These are phyloP conservation scores for Fusarium sp. DNA, from an alignment of 2,329 filamentous ascomycete species.

Conservation along the genomic window DNA sequence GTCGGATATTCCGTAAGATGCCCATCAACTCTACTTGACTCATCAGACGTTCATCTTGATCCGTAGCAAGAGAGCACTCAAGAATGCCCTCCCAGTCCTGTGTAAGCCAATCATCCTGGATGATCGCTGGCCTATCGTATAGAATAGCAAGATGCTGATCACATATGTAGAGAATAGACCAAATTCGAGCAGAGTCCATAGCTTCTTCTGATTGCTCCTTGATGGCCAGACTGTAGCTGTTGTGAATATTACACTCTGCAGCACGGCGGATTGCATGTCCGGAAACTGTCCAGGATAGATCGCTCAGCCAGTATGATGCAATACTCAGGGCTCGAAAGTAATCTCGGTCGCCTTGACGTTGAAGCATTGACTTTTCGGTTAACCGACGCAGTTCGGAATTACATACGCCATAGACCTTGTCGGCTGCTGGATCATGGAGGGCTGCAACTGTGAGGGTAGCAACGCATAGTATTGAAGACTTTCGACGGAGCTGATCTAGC, in stretches of 20 bases:
- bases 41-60: conserved; percentile 69
- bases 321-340: conserved; percentile 72
- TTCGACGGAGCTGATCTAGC: conserved; percentile 66
- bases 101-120: conserved; percentile 70
- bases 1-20: conserved; percentile 68
- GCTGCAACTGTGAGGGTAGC: conserved; percentile 71
- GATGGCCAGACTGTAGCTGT: conserved; percentile 58
- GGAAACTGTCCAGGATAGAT: conserved; percentile 73
- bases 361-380: conserved; percentile 62
- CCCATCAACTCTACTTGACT: conserved; percentile 72
- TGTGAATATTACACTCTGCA: conserved; percentile 63
- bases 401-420: conserved; percentile 61
- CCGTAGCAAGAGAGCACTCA: conserved; percentile 63
- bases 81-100: conserved; percentile 71
- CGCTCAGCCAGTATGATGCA: conserved; percentile 72
- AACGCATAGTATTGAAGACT: conserved; percentile 68
- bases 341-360: conserved; percentile 58
- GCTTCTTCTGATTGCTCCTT: conserved; percentile 59
- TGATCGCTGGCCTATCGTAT: conserved; percentile 71
- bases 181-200: conserved; percentile 69
- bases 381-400: conserved; percentile 69
- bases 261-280: conserved; percentile 67
- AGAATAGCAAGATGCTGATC: conserved; percentile 74
- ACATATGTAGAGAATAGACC: conserved; percentile 74
- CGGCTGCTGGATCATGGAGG: conserved; percentile 68